Evolutionary conservation across 192 early-diverging fungal genomes (phyloP), one percentile per base, ranked within the genome.

Genomic region (Backusella macrospora): DNA sequence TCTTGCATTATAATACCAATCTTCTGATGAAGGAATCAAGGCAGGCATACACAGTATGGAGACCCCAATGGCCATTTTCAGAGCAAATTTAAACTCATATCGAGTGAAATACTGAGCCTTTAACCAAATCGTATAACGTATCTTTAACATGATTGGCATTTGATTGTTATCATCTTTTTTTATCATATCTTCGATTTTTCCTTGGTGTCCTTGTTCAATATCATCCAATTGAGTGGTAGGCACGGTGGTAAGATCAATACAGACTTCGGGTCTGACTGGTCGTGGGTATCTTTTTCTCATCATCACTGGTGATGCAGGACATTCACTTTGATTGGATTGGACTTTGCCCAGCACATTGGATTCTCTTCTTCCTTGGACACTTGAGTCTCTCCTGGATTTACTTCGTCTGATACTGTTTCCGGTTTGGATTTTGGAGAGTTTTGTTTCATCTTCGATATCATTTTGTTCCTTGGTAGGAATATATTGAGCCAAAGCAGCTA

Each of bases 61-160:
- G 0, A 87, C 73, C 13, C 78, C 81, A 2, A 65, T 29, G 5
- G 83, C 86, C 83, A 87, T 87, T 68, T 87, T 87, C 68, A 87
- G 76, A 0, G 76, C 78, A 74, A 83, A 87, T 68, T 85, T 83
- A 75, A 82, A 74, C 18, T 85, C 83, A 42, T 83, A 83, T 1
- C 80, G 73, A 18, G 71, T 80, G 23, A 82, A 62, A 1, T 75
- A 74, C 26, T 83, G 86, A 1, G 82, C 16, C 3, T 63, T 45
- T 29, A 70, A 38, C 86, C 86, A 87, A n/a, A 85, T 14, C 9
- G 37, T 47, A 63, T 82, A 87, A 4, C 83, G 83, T 29, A 82
- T 40, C 16, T 72, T 73, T 34, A 82, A 55, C 8, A 29, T 46
- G 2, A 78, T 29, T 18, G 80, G 80, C 8, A 65, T 34, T 34